Base-by-base conservation (phyloP, 768 basidiomycete genomes). In the Leccinum subtestaceum region DNA sequence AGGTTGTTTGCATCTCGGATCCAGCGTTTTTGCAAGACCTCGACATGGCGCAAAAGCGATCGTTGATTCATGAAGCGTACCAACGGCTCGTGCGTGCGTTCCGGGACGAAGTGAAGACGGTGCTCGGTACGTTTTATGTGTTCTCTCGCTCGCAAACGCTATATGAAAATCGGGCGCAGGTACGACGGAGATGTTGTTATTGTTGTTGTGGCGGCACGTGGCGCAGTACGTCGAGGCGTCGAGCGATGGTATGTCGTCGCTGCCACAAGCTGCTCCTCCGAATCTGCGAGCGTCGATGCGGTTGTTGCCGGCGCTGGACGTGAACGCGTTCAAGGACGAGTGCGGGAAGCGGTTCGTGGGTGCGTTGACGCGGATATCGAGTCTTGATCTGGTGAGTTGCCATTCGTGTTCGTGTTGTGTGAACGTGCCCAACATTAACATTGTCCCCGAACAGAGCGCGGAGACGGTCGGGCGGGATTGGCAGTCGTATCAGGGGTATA, bases 141-240 rank as follows among this genome's bases (percentile, higher is more conserved):
- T 15, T 27, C 25, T 15, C 8, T 49, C 5, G 4, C 10, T 5
- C n/a, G n/a, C 10, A 1, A 19, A 2, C 4, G 10, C 10, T 43
- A 19, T 43, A 43, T 43, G 15, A 27, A 21, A 27, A 21, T 17
- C 11, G 49, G 49, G 15, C 3, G 2, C 29, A 90, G 89, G 81
- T 57, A 83, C 87, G 15, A 74, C 85, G 52, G 94, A 95, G 72
- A 88, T 93, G 84, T 70, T 90, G 5, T 77, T 95, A 9, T 77
- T 95, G 17, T 78, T 95, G 19, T 75, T 93, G 10, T 93, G 90
- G 88, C 81, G 91, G 15, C 94, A 95, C 66, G 67, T 92, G 29
- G 78, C 82, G 13, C 85, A 86, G 67, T 95, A 89, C 71, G 70
- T 78, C 40, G 67, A 72, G 70, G 64, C 74, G 64, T 23, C 46